These are phyloP conservation scores for Aspergillus funiculosus DNA, from an alignment of 495 filamentous ascomycete species.

Conservation along the genomic window DNA sequence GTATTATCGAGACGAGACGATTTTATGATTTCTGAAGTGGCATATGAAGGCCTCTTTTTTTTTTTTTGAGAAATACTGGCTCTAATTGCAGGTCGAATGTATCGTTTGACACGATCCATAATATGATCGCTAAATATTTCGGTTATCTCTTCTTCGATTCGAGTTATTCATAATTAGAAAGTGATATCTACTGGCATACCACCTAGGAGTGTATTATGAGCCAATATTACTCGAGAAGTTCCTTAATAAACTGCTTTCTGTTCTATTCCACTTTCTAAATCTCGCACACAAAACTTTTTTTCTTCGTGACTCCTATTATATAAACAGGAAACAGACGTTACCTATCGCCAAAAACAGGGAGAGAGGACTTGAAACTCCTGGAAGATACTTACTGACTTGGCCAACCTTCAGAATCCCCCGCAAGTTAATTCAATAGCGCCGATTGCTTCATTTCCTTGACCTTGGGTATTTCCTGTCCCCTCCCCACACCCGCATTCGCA, in stretches of 20 bases:
- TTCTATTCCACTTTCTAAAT: neutral
- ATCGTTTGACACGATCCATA: conserved; percentile 9
- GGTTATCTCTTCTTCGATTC: conserved; percentile 3
- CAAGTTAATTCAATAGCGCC: conserved; percentile 46
- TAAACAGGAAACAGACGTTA: too few relatives aligned
- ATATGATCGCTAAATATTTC: conserved; percentile 1
- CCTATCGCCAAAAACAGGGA: too few relatives aligned
- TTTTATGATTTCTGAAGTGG: conserved; percentile 4
- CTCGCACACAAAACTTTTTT: too few relatives aligned
- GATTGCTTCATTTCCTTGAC: conserved; percentile 49
- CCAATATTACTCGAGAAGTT: neutral
- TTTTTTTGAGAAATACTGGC: neutral
- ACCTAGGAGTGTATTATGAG: too few relatives aligned
- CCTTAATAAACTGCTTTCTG: neutral
- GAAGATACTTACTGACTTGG: too few relatives aligned
- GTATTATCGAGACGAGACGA: neutral
- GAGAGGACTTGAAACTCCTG: too few relatives aligned
- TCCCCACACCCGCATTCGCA: conserved; percentile 15
- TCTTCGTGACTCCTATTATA: too few relatives aligned
- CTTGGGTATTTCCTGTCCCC: conserved; percentile 33
- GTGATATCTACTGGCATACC: too few relatives aligned
- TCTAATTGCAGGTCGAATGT: neutral
- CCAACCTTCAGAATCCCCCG: neutral
- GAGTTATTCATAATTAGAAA: too few relatives aligned
- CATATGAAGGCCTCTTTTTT: conserved; percentile 1